Evolutionary conservation across 176 grass and related monocot genomes (phyloP), one percentile per base, ranked within the genome.

Genomic region (Poa annua): DNA sequence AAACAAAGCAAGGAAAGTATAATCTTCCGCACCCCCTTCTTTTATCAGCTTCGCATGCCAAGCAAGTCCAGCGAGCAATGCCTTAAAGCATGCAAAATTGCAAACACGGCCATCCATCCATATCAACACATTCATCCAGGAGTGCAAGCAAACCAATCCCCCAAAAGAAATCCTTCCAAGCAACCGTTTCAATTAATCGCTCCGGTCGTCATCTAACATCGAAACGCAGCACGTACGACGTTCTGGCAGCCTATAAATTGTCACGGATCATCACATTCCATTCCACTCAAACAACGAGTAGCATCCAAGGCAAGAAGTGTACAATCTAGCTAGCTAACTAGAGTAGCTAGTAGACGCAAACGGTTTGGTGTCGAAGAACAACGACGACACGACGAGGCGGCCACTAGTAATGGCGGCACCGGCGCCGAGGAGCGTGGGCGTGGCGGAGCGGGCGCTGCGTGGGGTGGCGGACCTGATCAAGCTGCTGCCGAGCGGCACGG

Each of bases 401-500:
- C 75, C 44, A 33, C 83, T 69, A 34, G 14, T 52, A 13, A 79
- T 76, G 86, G 86, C 80, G 74, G 33, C 80, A 25, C 44, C 85
- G 68, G 57, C 88, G n/a, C 1, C 36, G 77, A 21, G 49, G 38
- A 68, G 21, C 75, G 4, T 82, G 79, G 81, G 64, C 64, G 2
- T 91, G 57, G 78, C 85, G 56, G 86, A 91, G 42, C 69, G 78
- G 12, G 85, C 89, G 54, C 82, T 91, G 32, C 77, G 82, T 11
- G 79, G 89, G 19, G 32, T 95, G 34, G 76, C 87, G 38, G 90
- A 95, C 79, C 93, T 95, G 3, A 92, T 95, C 85, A 95, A 95
- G 90, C 90, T 95, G 3, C 93, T 95, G 0, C 93, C 90, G 0
- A 95, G 93, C 85, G 93, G 93, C 8, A 95, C 93, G 21, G 90